Percentiles rank a stretch among this genome's conserved stretches.
These are phyloP conservation scores for Candida tammaniensis DNA, from an alignment of 805 yeast genomes.

Conservation along the genomic window DNA sequence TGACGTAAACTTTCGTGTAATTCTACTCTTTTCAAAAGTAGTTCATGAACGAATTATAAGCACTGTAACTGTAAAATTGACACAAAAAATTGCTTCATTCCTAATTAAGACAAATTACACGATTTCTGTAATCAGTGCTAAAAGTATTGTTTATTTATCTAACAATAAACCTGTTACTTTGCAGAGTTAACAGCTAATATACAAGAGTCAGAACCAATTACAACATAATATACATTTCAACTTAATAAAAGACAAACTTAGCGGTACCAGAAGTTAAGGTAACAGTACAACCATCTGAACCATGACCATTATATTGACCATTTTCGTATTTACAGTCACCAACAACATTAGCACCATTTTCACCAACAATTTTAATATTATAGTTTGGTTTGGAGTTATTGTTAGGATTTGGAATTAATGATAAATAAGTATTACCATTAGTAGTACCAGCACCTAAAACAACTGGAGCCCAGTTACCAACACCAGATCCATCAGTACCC, in stretches of 20 bases:
- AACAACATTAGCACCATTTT: slow-evolving; percentile 47
- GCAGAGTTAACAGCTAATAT: too few relatives aligned
- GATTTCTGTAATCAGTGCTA: too few relatives aligned
- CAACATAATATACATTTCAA: background rate
- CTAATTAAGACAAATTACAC: too few relatives aligned
- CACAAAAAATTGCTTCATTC: too few relatives aligned
- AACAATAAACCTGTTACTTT: too few relatives aligned
- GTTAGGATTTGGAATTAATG: slow-evolving; percentile 95
- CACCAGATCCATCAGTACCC: slow-evolving; percentile 75
- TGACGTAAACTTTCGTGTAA: too few relatives aligned
- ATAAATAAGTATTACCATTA: slow-evolving; percentile 67
- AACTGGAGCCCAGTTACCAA: slow-evolving; percentile 99
- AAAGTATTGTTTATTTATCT: too few relatives aligned
- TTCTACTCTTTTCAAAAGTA: too few relatives aligned
- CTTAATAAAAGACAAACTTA: slow-evolving; percentile 46
- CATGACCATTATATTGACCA: slow-evolving; percentile 67
- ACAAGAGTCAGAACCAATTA: too few relatives aligned
- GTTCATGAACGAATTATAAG: too few relatives aligned
- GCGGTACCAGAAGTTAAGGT: slow-evolving; percentile 60
- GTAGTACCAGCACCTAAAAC: slow-evolving; percentile 90
- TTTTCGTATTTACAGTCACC: slow-evolving; percentile 81
- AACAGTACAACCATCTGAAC: slow-evolving; percentile 79
- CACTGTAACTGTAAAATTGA: too few relatives aligned
- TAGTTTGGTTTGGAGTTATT: slow-evolving; percentile 59
- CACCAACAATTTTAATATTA: slow-evolving; percentile 63